Evolutionary conservation across 2,329 filamentous ascomycete genomes (phyloP), one percentile per base, ranked within the genome.

Genomic region (Myrmaecium sp.): DNA sequence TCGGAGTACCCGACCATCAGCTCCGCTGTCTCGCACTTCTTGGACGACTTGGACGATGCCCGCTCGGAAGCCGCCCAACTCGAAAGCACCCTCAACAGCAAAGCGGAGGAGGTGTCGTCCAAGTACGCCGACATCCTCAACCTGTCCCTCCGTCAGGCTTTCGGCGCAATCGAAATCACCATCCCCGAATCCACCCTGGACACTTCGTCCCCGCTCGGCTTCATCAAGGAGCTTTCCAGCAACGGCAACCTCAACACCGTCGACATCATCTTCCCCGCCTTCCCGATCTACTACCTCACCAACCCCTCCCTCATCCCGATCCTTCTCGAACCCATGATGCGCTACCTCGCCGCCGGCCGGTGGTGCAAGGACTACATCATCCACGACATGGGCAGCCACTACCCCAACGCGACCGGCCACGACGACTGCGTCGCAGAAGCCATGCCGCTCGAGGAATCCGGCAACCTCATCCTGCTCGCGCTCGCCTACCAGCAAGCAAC

Each of bases 151-250:
- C 45, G 54, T 11, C 55, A 58, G 31, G 51, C 50, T 11, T 57
- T 51, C 25, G 54, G 48, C 29, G 51, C 41, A 4, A 54, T 55
- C 26, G 53, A 57, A 23, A 16, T 57, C 18, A 49, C 47, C 5
- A 52, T 57, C 20, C 45, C 51, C 10, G 35, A 43, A 14, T 40
- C 43, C 18, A 43, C 49, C 4, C 37, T 46, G 4, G 36, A 49
- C 29, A 46, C 43, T 2, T 36, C 33, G 11, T 35, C 47, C 17
- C 38, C 46, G 2, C 32, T 52, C 16, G 50, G 46, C 5, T 58
- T 57, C 20, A 44, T 58, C 32, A 58, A 58, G 26, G 54, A 58
- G 32, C 46, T 58, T 21, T 54, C 51, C 4, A 57, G 52, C 22
- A 44, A 57, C 28, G 54, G 53, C 3, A 57, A 58, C 29, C 30